Percentiles rank a stretch among this genome's conserved stretches.
phyloP scores from a whole-genome alignment of 2,329 filamentous ascomycete species.

The Penicillium sp. region DNA sequence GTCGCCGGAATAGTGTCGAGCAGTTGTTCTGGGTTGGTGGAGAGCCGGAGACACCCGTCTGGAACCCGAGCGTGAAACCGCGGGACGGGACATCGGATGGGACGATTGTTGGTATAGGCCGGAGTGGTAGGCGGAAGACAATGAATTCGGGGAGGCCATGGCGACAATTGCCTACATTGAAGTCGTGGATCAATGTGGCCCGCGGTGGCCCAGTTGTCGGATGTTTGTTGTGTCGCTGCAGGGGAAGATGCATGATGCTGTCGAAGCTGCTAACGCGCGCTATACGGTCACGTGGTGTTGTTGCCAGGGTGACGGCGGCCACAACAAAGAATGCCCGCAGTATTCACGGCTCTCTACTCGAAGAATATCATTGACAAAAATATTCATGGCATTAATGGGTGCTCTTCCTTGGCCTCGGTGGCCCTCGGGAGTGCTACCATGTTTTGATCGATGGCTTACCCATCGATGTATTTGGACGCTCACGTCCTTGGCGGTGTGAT shows the following conservation, averaged over 20 bases:
- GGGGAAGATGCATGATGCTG: constrained; percentile 16
- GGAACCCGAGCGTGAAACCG: constrained; percentile 39
- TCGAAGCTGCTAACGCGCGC: constrained; percentile 23
- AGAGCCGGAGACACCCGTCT: constrained; percentile 38
- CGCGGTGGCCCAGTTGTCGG: constrained; percentile 23
- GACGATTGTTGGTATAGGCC: constrained; percentile 40
- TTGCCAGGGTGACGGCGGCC: constrained; percentile 23
- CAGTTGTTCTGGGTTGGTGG: constrained; percentile 25
- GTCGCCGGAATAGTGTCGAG: constrained; percentile 62
- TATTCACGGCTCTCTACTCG: too few relatives aligned
- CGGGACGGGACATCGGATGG: constrained; percentile 43
- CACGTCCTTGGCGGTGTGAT: too few relatives aligned
- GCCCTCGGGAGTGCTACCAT: too few relatives aligned
- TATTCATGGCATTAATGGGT: too few relatives aligned
- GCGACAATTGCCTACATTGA: constrained; percentile 32
- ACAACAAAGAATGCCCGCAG: constrained; percentile 29
- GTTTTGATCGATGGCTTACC: too few relatives aligned
- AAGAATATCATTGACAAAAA: too few relatives aligned
- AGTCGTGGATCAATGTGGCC: constrained; percentile 31
- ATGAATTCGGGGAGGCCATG: constrained; percentile 44
- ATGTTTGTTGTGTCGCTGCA: constrained; percentile 28
- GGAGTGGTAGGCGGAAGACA: constrained; percentile 41
- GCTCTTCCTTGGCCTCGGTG: too few relatives aligned
- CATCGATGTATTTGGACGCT: too few relatives aligned
- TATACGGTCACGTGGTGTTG: constrained; percentile 19